Base-by-base conservation (phyloP, 116 monocot species). In the Iris pallida region DNA sequence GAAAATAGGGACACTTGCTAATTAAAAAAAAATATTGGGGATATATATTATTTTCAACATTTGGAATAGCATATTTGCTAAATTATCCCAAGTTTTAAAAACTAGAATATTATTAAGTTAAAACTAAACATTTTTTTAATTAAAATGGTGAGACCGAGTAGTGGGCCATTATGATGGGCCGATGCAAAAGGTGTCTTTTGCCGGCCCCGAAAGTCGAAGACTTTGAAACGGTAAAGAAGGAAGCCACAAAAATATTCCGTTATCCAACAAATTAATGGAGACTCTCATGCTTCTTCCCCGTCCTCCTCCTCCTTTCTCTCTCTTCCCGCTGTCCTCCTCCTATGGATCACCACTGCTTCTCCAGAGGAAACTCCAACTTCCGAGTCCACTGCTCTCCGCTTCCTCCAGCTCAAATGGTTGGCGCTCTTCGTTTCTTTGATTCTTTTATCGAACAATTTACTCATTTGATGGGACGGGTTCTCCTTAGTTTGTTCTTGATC, bases 321-420 rank as follows among this genome's bases (percentile, higher is more conserved):
- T 42, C 44, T 63, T 66, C 47, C 42, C 59, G 59, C 12, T 42
- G 16, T 44, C 52, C 68, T 62, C 74, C 54, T 16, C 55, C 11
- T 8, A 42, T 40, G 30, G 30, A 30, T 30, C 30, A 30, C 47
- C 41, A 42, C 13, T 8, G 51, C 0, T 12, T 4, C 41, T 5
- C 18, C 61, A 43, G 49, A 42, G 7, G 53, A 45, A 65, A 19
- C 64, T 57, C 14, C 41, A 53, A 61, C 45, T 74, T 72, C 52
- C 72, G 45, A 13, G 20, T 68, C 9, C 53, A 12, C 2, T 82
- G 69, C 63, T 73, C 69, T 58, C 66, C 71, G 17, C n/a, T 60
- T 42, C 59, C 55, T 30, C 30, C 30, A 68, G 68, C 68, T 18
- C 53, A 71, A 42, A 4, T 57, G 73, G 74, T 82, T 62, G 16